A percentile compares a stretch with the other conserved stretches of the same genome.
phyloP scores from a whole-genome alignment of 2,329 filamentous ascomycete species.

The Didymella keratinophila region DNA sequence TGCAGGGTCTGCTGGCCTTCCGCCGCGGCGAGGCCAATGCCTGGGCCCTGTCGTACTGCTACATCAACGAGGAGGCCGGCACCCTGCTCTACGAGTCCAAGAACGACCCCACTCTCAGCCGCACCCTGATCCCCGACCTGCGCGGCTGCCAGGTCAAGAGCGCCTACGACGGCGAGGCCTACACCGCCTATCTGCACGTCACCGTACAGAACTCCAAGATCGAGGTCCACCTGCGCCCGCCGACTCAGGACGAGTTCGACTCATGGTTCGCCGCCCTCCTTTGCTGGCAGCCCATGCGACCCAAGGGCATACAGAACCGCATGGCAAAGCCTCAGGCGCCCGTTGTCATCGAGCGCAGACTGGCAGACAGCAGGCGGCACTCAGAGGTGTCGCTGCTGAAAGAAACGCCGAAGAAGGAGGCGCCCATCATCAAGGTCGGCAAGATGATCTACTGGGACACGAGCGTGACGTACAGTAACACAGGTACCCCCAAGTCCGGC shows the following conservation, averaged over 20 bases:
- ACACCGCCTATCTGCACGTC: constrained; percentile 60
- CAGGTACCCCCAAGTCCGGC: constrained; percentile 45
- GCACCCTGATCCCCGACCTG: constrained; percentile 74
- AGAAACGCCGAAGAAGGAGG: constrained; percentile 71
- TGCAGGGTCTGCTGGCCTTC: constrained; percentile 81
- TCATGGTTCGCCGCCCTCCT: constrained; percentile 81
- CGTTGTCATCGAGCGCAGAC: constrained; percentile 45
- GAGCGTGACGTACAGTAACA: constrained; percentile 60
- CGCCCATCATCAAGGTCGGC: constrained; percentile 87
- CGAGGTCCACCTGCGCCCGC: constrained; percentile 71
- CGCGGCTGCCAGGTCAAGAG: constrained; percentile 74
- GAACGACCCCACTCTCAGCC: constrained; percentile 67
- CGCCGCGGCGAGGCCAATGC: constrained; percentile 66
- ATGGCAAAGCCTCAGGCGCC: constrained; percentile 60
- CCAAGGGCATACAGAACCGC: constrained; percentile 63
- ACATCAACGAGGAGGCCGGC: constrained; percentile 78
- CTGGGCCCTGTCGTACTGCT: constrained; percentile 77
- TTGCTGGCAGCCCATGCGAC: constrained; percentile 80
- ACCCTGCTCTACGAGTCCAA: constrained; percentile 78
- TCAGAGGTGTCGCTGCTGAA: constrained; percentile 65
- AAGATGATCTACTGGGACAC: constrained; percentile 76
- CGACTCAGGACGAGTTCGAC: constrained; percentile 72
- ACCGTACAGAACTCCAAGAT: constrained; percentile 63
- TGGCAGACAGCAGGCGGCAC: constrained; percentile 55
- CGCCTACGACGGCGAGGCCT: constrained; percentile 56